A percentile compares a stretch with the other conserved stretches of the same genome.
Conservation (phyloP, 495 filamentous ascomycete species). For the Daldinia decipiens region DNA sequence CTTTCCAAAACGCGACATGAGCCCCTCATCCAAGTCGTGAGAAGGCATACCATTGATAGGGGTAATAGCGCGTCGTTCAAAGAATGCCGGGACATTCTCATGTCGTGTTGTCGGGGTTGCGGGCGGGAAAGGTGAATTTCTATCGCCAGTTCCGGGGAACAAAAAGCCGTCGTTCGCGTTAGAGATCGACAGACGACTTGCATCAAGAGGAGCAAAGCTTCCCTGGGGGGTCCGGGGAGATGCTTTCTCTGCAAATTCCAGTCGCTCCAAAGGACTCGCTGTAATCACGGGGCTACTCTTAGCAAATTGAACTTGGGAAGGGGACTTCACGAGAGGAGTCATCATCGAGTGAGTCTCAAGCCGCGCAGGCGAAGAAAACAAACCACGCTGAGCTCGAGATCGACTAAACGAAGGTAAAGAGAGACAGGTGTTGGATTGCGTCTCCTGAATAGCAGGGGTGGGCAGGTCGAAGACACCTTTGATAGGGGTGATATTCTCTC, state of each 20-base stretch:
- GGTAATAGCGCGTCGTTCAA: constrained; percentile 52
- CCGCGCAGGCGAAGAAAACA: constrained; percentile 48
- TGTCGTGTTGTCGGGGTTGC: constrained; percentile 82
- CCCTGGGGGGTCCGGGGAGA: constrained; percentile 86
- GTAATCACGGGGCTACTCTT: constrained; percentile 56
- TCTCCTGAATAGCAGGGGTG: constrained; percentile 28
- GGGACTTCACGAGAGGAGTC: constrained; percentile 38
- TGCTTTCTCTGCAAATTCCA: constrained; percentile 59
- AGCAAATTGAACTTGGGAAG: constrained; percentile 52
- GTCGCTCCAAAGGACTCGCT: constrained; percentile 62
- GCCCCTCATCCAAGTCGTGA: constrained; percentile 71
- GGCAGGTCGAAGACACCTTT: constrained; percentile 31
- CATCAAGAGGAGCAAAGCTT: constrained; percentile 77
- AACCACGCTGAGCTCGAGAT: constrained; percentile 50
- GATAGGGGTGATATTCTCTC: constrained; percentile 7
- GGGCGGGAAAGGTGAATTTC: constrained; percentile 64
- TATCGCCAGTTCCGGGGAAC: constrained; percentile 35
- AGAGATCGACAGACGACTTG: constrained; percentile 82
- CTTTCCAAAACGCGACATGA: constrained; percentile 77
- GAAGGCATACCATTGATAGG: constrained; percentile 52
- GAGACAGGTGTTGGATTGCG: constrained; percentile 28
- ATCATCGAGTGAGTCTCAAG: constrained; percentile 49
- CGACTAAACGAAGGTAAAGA: constrained; percentile 50
- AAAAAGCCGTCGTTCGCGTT: constrained; percentile 54
- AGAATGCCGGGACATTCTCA: constrained; percentile 49